Base-by-base conservation (phyloP, 2,329 filamentous ascomycete genomes). In the Dothideomycetidae sp. region DNA sequence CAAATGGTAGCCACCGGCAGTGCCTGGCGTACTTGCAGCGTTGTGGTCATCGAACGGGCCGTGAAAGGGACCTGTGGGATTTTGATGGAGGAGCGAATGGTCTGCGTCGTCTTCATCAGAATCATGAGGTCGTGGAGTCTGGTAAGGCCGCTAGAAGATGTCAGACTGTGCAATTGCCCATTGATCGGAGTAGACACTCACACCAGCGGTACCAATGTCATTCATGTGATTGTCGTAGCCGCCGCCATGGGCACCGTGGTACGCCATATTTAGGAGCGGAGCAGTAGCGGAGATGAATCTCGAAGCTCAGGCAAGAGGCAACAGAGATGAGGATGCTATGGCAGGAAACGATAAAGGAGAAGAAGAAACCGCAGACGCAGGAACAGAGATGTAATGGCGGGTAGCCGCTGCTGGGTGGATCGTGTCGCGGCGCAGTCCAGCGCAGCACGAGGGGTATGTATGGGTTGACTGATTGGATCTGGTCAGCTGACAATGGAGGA, bases 21-120 rank as follows among this genome's bases (percentile, higher is more conserved):
- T 18, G 36, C 42, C 50, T 47, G 44, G 53, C 57, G 51, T 54
- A 46, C 39, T 50, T 55, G 31, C 29, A 30, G n/a, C 16, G 36
- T 38, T 31, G 29, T 38, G 36, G 42, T 64, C 61, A 48, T 64
- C 61, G 52, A 67, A 68, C 39, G 64, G 64, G 40, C 63, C 62
- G 14, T 58, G 53, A 46, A 61, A 55, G 21, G 57, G 55, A 42
- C 63, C 63, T 11, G 58, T 59, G 26, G 63, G 60, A 47, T 66
- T 65, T 23, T 42, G 36, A 53, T 65, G 62, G 17, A 68, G 57
- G 30, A 68, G 58, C 36, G 64, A 67, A 44, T 57, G 62, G 49
- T 59, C 60, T 41, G 59, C 61, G 45, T 67, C 64, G 13, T 66
- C 63, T 42, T 67, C 63, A 43, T 64, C 57, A 30, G 54, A 51